Percentiles rank a stretch among this genome's conserved stretches.
These are phyloP conservation scores for Juglanconis juglandina DNA, from an alignment of 2,329 filamentous ascomycete species.

Conservation along the genomic window DNA sequence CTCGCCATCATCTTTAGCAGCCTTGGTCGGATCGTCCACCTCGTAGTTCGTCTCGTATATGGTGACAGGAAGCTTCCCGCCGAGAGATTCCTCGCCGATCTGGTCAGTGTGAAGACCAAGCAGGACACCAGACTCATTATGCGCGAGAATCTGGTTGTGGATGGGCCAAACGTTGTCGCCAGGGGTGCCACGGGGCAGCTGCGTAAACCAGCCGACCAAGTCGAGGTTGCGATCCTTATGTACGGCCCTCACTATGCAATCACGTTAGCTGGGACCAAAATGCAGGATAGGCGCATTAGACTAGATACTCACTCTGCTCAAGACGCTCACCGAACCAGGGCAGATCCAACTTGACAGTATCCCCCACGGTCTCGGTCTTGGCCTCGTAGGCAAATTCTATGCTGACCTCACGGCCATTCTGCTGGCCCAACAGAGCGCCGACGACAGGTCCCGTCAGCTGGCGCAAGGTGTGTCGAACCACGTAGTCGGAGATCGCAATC, in stretches of 20 bases:
- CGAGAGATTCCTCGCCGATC: conserved; percentile 50
- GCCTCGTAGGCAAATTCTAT: conserved; percentile 93
- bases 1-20: conserved; percentile 48
- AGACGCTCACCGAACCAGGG: conserved; percentile 74
- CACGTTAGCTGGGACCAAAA: not conserved
- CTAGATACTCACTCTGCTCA: conserved; percentile 68
- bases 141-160: conserved; percentile 71
- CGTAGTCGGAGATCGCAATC: conserved; percentile 94
- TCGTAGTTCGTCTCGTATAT: conserved; percentile 86
- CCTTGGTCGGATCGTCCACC: conserved; percentile 52
- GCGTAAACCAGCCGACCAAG: conserved; percentile 89
- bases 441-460: conserved; percentile 72
- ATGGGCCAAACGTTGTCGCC: conserved; percentile 65
- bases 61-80: conserved; percentile 81
- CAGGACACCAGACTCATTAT: conserved; percentile 84
- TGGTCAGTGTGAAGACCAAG: conserved; percentile 78
- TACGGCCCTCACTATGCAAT: conserved; percentile 70
- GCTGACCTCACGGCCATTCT: conserved; percentile 85
- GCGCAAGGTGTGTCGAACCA: conserved; percentile 83
- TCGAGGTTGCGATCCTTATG: conserved; percentile 81
- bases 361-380: conserved; percentile 49
- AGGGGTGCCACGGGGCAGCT: conserved; percentile 71
- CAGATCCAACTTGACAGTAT: conserved; percentile 60
- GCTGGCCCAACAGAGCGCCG: conserved; percentile 85
- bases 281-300: not conserved